Evolutionary conservation across 2,329 filamentous ascomycete genomes (phyloP), one percentile per base, ranked within the genome.

Genomic region (Thielaviopsis punctulata): DNA sequence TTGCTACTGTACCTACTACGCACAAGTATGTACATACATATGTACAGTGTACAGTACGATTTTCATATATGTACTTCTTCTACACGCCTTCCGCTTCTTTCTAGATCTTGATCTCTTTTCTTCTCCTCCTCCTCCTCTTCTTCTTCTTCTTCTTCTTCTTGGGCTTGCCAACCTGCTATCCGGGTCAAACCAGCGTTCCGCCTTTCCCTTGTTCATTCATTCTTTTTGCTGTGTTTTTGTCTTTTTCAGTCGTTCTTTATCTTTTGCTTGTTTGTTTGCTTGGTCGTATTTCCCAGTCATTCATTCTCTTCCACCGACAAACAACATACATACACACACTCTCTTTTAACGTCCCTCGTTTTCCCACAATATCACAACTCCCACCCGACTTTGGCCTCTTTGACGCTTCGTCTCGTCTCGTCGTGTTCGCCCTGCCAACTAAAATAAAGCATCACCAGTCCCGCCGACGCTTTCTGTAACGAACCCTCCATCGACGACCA

Each of bases 231-330:
- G n/a, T 44, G n/a, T 47, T 41, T 43, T 48, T 13, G 25, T 39
- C 22, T 51, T 43, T 19, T 48, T 54, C 33, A 24, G 12, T 50
- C 43, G 19, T 45, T 45, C 39, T 45, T 50, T 24, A 25, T 21
- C 12, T 54, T 25, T 33, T 47, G 39, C 47, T 48, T 51, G 6
- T 18, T 45, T 33, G 8, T 51, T 45, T 44, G 13, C 33, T 25
- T 45, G 30, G 13, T 15, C 18, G 36, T 25, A 23, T 12, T 30
- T 33, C 46, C 22, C 41, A 27, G 22, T n/a, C 30, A n/a, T 15
- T 36, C 30, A 15, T 15, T 36, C 30, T 15, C 4, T 15, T 15
- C 5, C 25, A 27, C 5, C 25, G 10, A 27, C 25, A 27, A 27
- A 27, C 25, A 27, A 27, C 25, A 27, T 27, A 27, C 25, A 5